Base-by-base conservation (phyloP, 805 yeast species). In the Saccharomycopsis malanga region DNA sequence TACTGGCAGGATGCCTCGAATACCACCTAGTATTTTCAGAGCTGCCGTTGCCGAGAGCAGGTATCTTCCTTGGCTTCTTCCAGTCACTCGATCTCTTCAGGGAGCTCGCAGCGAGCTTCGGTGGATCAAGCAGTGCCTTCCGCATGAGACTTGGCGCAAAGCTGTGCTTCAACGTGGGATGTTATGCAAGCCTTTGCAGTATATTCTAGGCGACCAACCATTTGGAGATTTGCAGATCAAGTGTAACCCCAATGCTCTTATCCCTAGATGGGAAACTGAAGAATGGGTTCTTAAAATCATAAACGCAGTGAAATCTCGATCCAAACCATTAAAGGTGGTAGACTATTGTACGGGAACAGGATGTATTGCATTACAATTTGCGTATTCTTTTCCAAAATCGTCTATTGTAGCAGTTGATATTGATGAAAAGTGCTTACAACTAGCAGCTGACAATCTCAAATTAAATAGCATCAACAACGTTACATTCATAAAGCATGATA, bases 241-340 rank as follows among this genome's bases (percentile, higher is more conserved):
- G 22, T 86, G 96, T 57, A 57, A 62, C 24, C 67, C 66, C 1
- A 79, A 79, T 0, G 97, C 87, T 1, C 65, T 91, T 50, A 89
- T 91, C 23, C 98, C 98, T 0, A 65, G 98, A 42, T 81, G 91
- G 83, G 98, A 91, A 60, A 91, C 98, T 0, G 98, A 91, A 61
- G 95, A 87, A 58, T 91, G 97, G 97, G 68, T 74, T 7, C 30
- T 66, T 24, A 70, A 70, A 46, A 59, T 83, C 18, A 23, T 9
- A 37, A 17, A 9, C 29, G n/a, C 22, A 37, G 10, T 9, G 21
- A 42, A 39, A 6, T 4, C 25, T 6, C n/a, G n/a, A n/a, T n/a
- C n/a, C n/a, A n/a, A n/a, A n/a, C n/a, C n/a, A n/a, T 21, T 70
- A 20, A 56, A 48, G 1, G 62, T 80, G 2, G 53, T 83, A 6